phyloP scores from a whole-genome alignment of 1,284 basidiomycete genomes.

The Flammula alnicola region DNA sequence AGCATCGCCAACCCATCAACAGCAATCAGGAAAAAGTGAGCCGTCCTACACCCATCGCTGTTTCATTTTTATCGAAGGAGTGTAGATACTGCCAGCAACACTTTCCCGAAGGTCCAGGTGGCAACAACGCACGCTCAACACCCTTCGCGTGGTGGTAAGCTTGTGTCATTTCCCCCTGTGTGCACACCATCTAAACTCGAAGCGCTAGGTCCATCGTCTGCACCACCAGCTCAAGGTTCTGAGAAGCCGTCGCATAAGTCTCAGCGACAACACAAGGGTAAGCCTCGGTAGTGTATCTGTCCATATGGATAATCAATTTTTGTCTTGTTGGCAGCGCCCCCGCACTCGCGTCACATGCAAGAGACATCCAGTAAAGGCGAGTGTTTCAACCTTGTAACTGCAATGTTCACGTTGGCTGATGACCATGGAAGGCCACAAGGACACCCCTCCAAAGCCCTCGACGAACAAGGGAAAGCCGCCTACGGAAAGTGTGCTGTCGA shows the following conservation, averaged over 20 bases:
- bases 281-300: too few species aligned
- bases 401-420: slow-evolving; percentile 19
- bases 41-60: slow-evolving; percentile 14
- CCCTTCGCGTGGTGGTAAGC: slow-evolving; percentile 18
- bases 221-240: slow-evolving; percentile 17
- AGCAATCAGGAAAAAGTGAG: slow-evolving; percentile 20
- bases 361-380: slow-evolving; percentile 18
- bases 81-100: slow-evolving; percentile 17
- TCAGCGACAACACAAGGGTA: slow-evolving; percentile 21
- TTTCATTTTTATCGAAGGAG: slow-evolving; percentile 18
- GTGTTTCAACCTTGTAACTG: slow-evolving; percentile 14
- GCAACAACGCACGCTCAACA: slow-evolving; percentile 18
- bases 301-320: too few species aligned
- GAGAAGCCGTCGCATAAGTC: slow-evolving; percentile 17
- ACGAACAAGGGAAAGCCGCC: slow-evolving; percentile 19
- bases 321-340: slow-evolving; percentile 19
- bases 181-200: slow-evolving; percentile 16
- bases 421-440: slow-evolving; percentile 17
- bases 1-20: slow-evolving; percentile 17
- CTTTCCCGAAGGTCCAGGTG: slow-evolving; percentile 18
- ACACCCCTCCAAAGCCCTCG: slow-evolving; percentile 18
- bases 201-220: slow-evolving; percentile 18
- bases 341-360: slow-evolving; percentile 18
- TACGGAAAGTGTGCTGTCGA: slow-evolving; percentile 14
- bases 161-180: slow-evolving; percentile 15